Evolutionary conservation across 2,329 filamentous ascomycete species (phyloP), one percentile per base, ranked within the genome.

Genomic region (Colletotrichum sp.): DNA sequence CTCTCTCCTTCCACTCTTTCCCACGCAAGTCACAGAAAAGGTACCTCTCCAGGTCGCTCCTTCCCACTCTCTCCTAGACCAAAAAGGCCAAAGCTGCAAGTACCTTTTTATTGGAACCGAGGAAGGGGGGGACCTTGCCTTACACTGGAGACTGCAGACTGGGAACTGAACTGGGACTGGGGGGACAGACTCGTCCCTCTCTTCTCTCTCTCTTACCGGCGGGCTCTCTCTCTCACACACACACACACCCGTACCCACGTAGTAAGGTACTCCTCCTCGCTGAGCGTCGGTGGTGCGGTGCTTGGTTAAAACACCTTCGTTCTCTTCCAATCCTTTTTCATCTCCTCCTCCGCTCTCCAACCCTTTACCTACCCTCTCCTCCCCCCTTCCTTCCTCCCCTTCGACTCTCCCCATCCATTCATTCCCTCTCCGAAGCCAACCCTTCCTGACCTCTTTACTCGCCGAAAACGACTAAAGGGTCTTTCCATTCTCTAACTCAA

Each of bases 251-350:
- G 18, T 43, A 43, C 38, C 38, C 38, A 43, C 38, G 38, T 18
- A 3, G 18, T n/a, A 43, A 43, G 18, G 38, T 43, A 43, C 38
- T 43, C 38, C 38, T 43, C 38, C 38, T 43, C 38, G 38, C 38
- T 43, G 43, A 60, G 56, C 24, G 30, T 28, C 24, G 30, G 24
- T 30, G 56, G 34, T 60, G 66, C 56, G 52, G 52, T 43, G 72
- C 72, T 65, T 75, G 71, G 84, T 87, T 86, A 86, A 87, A 85
- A 83, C 80, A 83, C 83, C 84, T 89, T 67, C 36, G 72, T 66
- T 60, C 86, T 88, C 85, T 86, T 87, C 88, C 88, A 88, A 87
- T 90, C 89, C 88, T 88, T 88, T 87, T 87, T 86, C 86, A 83
- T 87, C 85, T 87, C 84, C 85, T 87, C 84, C 84, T 85, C 88